Conservation (phyloP, 2,329 filamentous ascomycete species). For the Aspergillus carbonarius region DNA sequence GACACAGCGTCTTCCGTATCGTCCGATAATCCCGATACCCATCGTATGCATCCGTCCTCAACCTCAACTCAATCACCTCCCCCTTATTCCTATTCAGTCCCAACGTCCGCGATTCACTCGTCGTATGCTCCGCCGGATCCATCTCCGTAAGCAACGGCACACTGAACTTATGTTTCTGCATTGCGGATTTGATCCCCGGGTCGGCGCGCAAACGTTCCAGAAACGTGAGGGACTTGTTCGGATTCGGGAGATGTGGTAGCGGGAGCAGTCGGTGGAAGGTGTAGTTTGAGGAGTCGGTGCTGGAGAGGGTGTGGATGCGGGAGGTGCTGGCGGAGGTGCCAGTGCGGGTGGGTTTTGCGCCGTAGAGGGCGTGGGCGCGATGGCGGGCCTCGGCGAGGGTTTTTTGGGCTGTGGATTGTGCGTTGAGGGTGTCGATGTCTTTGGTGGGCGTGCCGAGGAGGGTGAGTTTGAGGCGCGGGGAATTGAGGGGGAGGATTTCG, state of each 20-base stretch:
- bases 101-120: conserved; percentile 75
- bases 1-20: conserved; percentile 87
- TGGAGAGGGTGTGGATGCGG: conserved; percentile 27
- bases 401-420: conserved; percentile 30
- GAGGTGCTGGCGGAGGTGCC: conserved; percentile 58
- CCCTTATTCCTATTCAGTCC: conserved; percentile 86
- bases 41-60: conserved; percentile 92
- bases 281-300: conserved; percentile 62
- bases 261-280: conserved; percentile 79
- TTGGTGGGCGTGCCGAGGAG: conserved; percentile 45
- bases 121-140: conserved; percentile 83
- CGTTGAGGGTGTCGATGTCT: conserved; percentile 45
- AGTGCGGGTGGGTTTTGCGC: conserved; percentile 37
- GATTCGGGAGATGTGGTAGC: conserved; percentile 72
- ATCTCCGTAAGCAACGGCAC: conserved; percentile 92
- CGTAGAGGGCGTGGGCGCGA: conserved; percentile 9
- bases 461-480: conserved; percentile 47
- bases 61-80: conserved; percentile 83
- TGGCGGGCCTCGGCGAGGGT: conserved; percentile 24
- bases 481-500: conserved; percentile 32
- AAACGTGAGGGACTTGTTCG: conserved; percentile 68
- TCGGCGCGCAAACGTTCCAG: conserved; percentile 76
- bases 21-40: conserved; percentile 91
- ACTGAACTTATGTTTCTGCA: conserved; percentile 80
- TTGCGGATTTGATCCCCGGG: conserved; percentile 77